Percentiles rank a stretch among this genome's conserved stretches.
phyloP scores from a whole-genome alignment of 2,329 filamentous ascomycete genomes.

The Arthrobotrys conoides region DNA sequence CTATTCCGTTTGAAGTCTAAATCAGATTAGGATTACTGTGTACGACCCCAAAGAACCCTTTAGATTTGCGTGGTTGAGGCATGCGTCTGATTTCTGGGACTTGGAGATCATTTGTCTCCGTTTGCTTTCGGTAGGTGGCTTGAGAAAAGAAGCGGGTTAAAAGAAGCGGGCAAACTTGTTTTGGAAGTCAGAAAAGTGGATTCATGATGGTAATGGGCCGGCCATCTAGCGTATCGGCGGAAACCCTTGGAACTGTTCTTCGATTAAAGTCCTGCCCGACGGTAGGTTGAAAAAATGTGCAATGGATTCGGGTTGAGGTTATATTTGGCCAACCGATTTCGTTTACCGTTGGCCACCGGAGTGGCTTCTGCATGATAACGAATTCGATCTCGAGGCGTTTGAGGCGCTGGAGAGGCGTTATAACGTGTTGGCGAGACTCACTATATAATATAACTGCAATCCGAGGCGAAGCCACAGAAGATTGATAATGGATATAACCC shows the following conservation, averaged over 20 bases:
- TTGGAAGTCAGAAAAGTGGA: background rate
- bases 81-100: background rate
- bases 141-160: background rate
- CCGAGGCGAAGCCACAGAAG: no score
- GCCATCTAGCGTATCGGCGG: background rate
- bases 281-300: no score
- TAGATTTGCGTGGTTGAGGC: background rate
- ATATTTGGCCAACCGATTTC: constrained; percentile 2
- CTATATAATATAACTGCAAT: no score
- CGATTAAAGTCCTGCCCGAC: background rate
- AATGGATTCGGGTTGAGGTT: background rate
- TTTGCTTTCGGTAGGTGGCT: background rate
- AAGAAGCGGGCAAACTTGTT: background rate
- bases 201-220: background rate
- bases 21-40: background rate
- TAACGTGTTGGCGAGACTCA: background rate
- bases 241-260: background rate
- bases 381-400: constrained; percentile 11
- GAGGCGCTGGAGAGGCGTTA: constrained; percentile 6
- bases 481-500: no score
- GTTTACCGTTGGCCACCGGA: constrained; percentile 14
- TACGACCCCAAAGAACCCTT: background rate
- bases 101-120: background rate
- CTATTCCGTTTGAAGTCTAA: background rate
- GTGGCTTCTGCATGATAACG: constrained; percentile 13